phyloP scores from a whole-genome alignment of 116 monocot genomes.

The Trichopus zeylanicus region DNA sequence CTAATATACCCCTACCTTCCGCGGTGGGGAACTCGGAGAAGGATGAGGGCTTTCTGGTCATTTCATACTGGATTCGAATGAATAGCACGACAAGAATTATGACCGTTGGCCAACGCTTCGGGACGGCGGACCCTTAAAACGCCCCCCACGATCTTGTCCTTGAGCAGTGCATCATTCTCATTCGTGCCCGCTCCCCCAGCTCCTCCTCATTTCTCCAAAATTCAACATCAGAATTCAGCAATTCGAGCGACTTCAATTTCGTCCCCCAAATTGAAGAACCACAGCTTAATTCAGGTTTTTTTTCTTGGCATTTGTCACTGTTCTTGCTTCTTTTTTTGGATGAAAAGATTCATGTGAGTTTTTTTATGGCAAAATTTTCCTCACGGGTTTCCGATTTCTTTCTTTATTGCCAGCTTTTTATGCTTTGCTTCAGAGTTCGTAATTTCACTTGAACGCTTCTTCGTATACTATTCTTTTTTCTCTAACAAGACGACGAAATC shows the following conservation, averaged over 20 bases:
- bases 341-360: not conserved
- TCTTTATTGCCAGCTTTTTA: too few species aligned
- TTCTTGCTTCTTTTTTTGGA: not conserved
- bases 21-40: too few species aligned
- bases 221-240: too few species aligned
- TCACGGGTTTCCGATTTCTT: too few species aligned
- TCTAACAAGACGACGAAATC: too few species aligned
- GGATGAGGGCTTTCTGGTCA: not conserved
- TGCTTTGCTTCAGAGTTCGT: not conserved
- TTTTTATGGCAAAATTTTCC: not conserved
- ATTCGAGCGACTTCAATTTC: too few species aligned
- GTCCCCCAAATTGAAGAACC: too few species aligned
- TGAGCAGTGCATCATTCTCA: not conserved
- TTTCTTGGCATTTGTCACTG: too few species aligned
- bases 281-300: too few species aligned
- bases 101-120: conserved; percentile 7
- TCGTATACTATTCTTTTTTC: not conserved
- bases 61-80: not conserved
- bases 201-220: not conserved
- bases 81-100: not conserved
- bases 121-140: not conserved
- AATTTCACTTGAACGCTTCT: not conserved
- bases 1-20: too few species aligned
- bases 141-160: not conserved
- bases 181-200: not conserved